A percentile compares a stretch with the other conserved stretches of the same genome.
phyloP scores from a whole-genome alignment of 768 basidiomycete genomes.

The Aureoboletus auriporus region DNA sequence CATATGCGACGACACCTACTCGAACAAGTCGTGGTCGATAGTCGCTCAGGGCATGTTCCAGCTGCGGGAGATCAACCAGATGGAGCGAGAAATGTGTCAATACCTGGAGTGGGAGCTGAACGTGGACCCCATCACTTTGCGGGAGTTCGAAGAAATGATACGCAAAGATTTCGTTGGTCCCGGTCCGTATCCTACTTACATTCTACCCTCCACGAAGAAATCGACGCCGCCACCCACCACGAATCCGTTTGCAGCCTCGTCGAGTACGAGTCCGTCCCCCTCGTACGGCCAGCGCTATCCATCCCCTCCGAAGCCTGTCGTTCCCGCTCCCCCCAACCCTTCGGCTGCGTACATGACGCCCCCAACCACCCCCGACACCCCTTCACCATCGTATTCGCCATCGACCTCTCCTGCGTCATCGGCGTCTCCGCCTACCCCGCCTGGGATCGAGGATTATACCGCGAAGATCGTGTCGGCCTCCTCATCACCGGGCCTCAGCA shows the following conservation, averaged over 20 bases:
- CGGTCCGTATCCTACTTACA: constrained; percentile 61
- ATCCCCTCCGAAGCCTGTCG: constrained; percentile 28
- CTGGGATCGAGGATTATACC: constrained; percentile 46
- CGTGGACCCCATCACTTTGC: constrained; percentile 59
- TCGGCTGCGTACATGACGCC: constrained; percentile 23
- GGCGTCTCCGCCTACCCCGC: constrained; percentile 57
- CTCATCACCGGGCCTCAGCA: constrained; percentile 31
- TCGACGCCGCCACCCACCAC: constrained; percentile 38
- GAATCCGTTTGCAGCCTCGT: constrained; percentile 32
- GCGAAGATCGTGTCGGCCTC: constrained; percentile 45
- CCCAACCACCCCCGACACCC: constrained; percentile 48
- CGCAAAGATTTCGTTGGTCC: constrained; percentile 54
- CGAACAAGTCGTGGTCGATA: constrained; percentile 89
- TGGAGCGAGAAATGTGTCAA: constrained; percentile 76
- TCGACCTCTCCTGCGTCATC: constrained; percentile 60
- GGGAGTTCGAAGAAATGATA: constrained; percentile 58
- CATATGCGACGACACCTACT: constrained; percentile 93
- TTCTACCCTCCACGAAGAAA: constrained; percentile 58
- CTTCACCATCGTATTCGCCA: constrained; percentile 46
- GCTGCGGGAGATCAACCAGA: constrained; percentile 74
- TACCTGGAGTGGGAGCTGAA: constrained; percentile 93
- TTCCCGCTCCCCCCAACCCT: constrained; percentile 13
- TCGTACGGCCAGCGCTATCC: constrained; percentile 29
- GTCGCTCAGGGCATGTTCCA: constrained; percentile 87
- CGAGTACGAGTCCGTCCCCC: constrained; percentile 26